A percentile compares a stretch with the other conserved stretches of the same genome.
Evolutionary conservation across 2,329 filamentous ascomycete species (phyloP).

Genomic region (Juglanconis juglandina): DNA sequence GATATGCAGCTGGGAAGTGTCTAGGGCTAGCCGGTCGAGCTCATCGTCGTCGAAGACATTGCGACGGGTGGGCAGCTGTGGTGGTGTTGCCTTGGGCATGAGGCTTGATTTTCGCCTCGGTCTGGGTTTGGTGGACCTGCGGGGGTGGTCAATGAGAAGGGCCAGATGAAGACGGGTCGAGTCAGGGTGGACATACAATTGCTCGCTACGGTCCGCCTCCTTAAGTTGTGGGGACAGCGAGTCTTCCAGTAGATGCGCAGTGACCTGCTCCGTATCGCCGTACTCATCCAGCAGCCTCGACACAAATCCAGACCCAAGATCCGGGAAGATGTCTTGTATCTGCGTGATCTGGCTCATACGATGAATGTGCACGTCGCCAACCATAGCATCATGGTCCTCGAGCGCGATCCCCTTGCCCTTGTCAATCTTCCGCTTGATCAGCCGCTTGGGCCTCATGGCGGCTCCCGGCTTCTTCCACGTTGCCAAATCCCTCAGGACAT

Average conservation of each 20-base stretch:
- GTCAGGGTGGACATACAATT: conserved; percentile 44
- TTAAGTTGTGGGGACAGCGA: conserved; percentile 68
- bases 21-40: conserved; percentile 66
- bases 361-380: conserved; percentile 66
- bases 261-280: conserved; percentile 71
- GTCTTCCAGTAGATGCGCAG: conserved; percentile 77
- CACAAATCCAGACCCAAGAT: conserved; percentile 80
- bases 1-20: conserved; percentile 68
- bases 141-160: conserved; percentile 6
- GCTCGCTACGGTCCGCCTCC: conserved; percentile 59
- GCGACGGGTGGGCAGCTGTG: conserved; percentile 54
- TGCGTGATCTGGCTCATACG: conserved; percentile 81
- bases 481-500: conserved; percentile 59
- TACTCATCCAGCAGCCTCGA: conserved; percentile 78
- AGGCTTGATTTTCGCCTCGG: conserved; percentile 34
- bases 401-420: conserved; percentile 60
- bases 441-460: conserved; percentile 48
- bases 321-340: conserved; percentile 89
- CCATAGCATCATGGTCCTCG: conserved; percentile 34
- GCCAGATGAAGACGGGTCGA: background rate
- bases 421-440: conserved; percentile 52
- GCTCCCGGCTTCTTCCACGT: conserved; percentile 56
- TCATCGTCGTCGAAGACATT: conserved; percentile 82
- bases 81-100: conserved; percentile 58
- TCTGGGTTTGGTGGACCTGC: conserved; percentile 24